Evolutionary conservation across 352 stramenopile species (phyloP), one percentile per base, ranked within the genome.

Genomic region (Pythium phragmiticola): DNA sequence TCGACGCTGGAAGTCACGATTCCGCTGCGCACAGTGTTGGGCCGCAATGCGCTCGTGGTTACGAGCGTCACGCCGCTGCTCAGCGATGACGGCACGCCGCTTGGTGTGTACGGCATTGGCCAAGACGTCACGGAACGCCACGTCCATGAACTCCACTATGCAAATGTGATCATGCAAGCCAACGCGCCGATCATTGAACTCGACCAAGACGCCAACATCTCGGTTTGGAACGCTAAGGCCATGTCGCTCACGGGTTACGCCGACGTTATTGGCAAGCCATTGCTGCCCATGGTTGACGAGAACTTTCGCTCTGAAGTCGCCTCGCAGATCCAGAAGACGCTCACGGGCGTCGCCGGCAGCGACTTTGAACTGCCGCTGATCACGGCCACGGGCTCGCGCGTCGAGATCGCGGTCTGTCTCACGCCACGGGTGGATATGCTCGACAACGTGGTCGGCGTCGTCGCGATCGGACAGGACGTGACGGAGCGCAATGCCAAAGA

Each of bases 161-260:
- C 75, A 5, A 70, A 75, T 3, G 77, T 94, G 16, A 84, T 94
- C 70, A 89, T 89, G 70, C 79, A 87, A 48, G 83, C 83, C 13
- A 92, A 92, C 59, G 77, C 80, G 50, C 78, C 84, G 3, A 92
- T 92, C 30, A 87, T 94, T 57, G 85, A 89, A 57, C 71, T 92
- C 37, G 83, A 94, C 63, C 79, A 78, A 56, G 72, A 92, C n/a
- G 82, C 74, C 0, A 74, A 81, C 52, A 84, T 91, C 50, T 87
- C 75, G 17, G 77, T 87, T 39, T 91, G 82, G 82, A 91, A 91
- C 56, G 66, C 64, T 48, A 87, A 84, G 62, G 75, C 78, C 16
- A 75, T 65, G 14, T 76, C 73, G 13, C 76, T 90, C 66, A 90
- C 77, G 28, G 80, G 80, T 0, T 88, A 81, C 54, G 66, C 66